Percentiles rank a stretch among this genome's conserved stretches.
phyloP scores from a whole-genome alignment of 75 land plant species.

The Cryptomeria japonica region DNA sequence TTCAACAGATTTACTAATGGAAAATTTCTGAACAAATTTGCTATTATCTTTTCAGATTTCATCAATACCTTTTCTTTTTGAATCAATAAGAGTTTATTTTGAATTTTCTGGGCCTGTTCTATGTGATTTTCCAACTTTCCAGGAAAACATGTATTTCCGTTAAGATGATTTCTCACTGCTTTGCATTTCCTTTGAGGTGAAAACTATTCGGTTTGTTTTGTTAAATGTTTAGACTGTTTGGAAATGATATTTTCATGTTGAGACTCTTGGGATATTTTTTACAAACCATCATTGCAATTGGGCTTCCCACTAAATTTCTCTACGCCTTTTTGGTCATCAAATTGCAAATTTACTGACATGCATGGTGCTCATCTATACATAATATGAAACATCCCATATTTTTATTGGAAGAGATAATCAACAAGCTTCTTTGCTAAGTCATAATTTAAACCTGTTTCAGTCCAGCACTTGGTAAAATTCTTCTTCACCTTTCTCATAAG shows the following conservation, averaged over 20 bases:
- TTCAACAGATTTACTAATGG: too few species aligned
- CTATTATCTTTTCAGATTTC: background rate
- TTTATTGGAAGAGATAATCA: background rate
- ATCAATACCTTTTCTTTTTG: background rate
- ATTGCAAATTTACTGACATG: background rate
- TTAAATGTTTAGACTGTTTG: background rate
- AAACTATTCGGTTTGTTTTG: background rate
- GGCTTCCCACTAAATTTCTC: background rate
- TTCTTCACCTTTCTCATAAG: slow-evolving; percentile 83
- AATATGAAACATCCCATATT: background rate
- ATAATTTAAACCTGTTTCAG: slow-evolving; percentile 53
- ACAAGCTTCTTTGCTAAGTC: slow-evolving; percentile 14
- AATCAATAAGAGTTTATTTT: background rate
- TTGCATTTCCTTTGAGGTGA: background rate
- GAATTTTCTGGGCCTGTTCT: background rate
- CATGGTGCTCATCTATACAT: background rate
- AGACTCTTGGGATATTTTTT: background rate
- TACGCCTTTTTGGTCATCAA: background rate
- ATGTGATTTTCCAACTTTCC: background rate
- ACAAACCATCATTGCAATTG: background rate
- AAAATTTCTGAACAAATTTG: too few species aligned
- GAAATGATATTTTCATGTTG: background rate
- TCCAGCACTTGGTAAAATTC: slow-evolving; percentile 74
- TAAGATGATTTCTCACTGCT: background rate
- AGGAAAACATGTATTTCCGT: background rate